Evolutionary conservation across 2,329 filamentous ascomycete species (phyloP), one percentile per base, ranked within the genome.

Genomic region (Scedosporium boydii): DNA sequence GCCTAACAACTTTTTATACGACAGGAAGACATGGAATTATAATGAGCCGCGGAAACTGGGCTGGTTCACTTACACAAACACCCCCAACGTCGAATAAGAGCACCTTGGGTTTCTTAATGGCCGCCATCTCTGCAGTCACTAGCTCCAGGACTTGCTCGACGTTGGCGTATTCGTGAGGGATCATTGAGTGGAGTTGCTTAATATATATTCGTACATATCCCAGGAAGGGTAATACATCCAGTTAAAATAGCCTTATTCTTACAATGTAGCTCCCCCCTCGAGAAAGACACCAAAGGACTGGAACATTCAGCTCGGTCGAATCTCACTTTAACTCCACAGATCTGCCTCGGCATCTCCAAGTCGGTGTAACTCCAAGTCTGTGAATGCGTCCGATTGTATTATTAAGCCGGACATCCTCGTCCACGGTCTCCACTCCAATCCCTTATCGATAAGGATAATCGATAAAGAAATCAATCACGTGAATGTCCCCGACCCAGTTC

Each of bases 61-160:
- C 10, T 18, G 9, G 29, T 23, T 48, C 64, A 86, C 91, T 81
- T 88, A 96, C 93, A 81, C 91, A 96, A 68, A 99, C 95, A 65
- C 95, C 95, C 46, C 95, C 95, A 68, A 99, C 95, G 75, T 99
- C 95, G 74, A 98, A 98, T 23, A 99, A 80, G 38, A 96, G 78
- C 62, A 90, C 90, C 68, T 89, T 89, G 34, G 90, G 89, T 63
- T 79, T 79, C 63, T 76, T 78, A 48, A 70, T 71, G 55, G 69
- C 66, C 7, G 76, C 66, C 80, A 82, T 82, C 44, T 70, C 64
- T 34, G 21, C 26, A 63, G 70, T 69, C 58, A 75, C 68, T 29
- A 66, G 69, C 63, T 70, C 68, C 10, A 74, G 64, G 21, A 74
- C 68, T 58, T 69, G 68, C 21, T 73, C 70, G 23, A 71, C 66